phyloP scores from a whole-genome alignment of 805 yeast genomes.

The Ogataea populi-albae region DNA sequence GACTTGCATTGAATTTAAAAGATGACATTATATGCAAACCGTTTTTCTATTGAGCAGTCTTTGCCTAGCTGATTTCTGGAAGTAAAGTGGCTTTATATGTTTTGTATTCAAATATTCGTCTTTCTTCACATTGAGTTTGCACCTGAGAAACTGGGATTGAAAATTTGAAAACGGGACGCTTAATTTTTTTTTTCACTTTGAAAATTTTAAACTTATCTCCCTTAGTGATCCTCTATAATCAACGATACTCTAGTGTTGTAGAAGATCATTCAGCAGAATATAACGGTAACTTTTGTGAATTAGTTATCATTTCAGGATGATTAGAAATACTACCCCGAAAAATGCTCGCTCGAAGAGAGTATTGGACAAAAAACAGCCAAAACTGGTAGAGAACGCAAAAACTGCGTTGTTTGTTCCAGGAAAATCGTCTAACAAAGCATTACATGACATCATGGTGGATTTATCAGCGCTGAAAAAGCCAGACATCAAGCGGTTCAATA shows the following conservation, averaged over 20 bases:
- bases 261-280: too few species aligned
- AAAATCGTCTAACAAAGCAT: slow-evolving; percentile 66
- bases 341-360: slow-evolving; percentile 96
- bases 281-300: neutral
- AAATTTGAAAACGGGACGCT: too few species aligned
- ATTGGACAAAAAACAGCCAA: slow-evolving; percentile 81
- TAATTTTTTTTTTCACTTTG: too few species aligned
- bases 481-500: slow-evolving; percentile 76
- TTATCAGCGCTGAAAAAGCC: slow-evolving; percentile 90
- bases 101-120: too few species aligned
- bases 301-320: slow-evolving; percentile 23
- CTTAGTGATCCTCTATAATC: too few species aligned
- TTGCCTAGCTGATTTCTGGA: too few species aligned
- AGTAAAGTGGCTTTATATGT: too few species aligned
- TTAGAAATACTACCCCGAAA: slow-evolving; percentile 72
- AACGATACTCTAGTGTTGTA: too few species aligned
- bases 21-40: slow-evolving; percentile 2
- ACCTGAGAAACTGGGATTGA: too few species aligned
- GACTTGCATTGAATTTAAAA: slow-evolving; percentile 1
- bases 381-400: slow-evolving; percentile 84
- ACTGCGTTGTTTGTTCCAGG: slow-evolving; percentile 92
- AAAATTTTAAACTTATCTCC: too few species aligned
- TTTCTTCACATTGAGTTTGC: too few species aligned
- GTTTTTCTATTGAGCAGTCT: too few species aligned
- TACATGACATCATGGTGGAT: slow-evolving; percentile 89